A percentile compares a stretch with the other conserved stretches of the same genome.
phyloP scores from a whole-genome alignment of 331 rosid species.

The Dryas integrifolia region DNA sequence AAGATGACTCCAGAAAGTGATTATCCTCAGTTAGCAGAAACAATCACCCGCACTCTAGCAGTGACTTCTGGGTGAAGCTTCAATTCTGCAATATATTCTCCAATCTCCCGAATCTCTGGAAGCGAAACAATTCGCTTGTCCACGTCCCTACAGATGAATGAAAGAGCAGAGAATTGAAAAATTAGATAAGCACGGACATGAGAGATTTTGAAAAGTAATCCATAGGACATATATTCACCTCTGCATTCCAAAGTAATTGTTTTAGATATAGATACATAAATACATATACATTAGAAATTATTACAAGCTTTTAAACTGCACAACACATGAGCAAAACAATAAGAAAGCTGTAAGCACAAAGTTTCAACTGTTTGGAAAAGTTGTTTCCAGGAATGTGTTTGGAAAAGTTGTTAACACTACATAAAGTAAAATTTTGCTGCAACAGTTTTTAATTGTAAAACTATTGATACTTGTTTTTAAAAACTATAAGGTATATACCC shows the following conservation, averaged over 20 bases:
- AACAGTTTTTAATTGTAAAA: not conserved
- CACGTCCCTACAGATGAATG: constrained; percentile 53
- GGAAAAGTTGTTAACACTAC: no score
- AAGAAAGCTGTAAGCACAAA: no score
- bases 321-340: not conserved
- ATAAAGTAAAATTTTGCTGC: not conserved
- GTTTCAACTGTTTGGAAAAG: not conserved
- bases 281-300: not conserved
- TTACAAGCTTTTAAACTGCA: not conserved
- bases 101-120: constrained; percentile 76
- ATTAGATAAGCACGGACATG: not conserved
- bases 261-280: not conserved
- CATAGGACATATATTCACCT: not conserved
- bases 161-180: not conserved
- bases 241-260: not conserved
- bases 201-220: not conserved
- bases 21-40: constrained; percentile 56
- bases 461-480: not conserved
- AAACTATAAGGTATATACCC: not conserved
- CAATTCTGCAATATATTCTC: constrained; percentile 76
- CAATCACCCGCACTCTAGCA: constrained; percentile 62
- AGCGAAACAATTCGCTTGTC: constrained; percentile 72
- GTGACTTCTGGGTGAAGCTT: constrained; percentile 89
- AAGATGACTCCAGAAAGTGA: constrained; percentile 19
- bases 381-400: not conserved